These are phyloP conservation scores for Neobulgaria alba DNA, from an alignment of 2,329 filamentous ascomycete genomes.

Conservation along the genomic window DNA sequence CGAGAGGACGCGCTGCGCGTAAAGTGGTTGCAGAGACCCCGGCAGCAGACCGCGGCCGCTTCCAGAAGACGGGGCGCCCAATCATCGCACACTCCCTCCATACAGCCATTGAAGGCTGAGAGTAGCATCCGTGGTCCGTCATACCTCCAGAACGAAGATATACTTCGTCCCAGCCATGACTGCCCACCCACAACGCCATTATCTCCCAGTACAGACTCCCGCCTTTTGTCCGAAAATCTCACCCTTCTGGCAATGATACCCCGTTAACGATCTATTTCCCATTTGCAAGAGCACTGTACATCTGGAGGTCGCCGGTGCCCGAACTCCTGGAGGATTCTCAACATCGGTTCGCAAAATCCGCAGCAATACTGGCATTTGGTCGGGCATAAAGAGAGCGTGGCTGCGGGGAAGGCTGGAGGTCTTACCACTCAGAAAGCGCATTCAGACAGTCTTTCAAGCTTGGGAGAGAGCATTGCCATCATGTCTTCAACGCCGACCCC, in stretches of 20 bases:
- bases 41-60: neutral
- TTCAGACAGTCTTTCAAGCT: neutral
- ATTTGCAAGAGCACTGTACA: no score
- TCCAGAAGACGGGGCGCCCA: neutral
- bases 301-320: slow-evolving; percentile 7
- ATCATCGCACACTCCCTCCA: neutral
- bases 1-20: neutral
- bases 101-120: slow-evolving; percentile 6
- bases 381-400: neutral
- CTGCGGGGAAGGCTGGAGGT: slow-evolving; percentile 20
- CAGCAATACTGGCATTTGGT: neutral
- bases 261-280: slow-evolving; percentile 23
- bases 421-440: slow-evolving; percentile 3
- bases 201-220: no score
- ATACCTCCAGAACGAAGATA: neutral
- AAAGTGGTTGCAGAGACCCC: slow-evolving; percentile 8
- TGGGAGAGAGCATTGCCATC: slow-evolving; percentile 5
- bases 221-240: no score
- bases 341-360: neutral
- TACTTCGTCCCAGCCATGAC: neutral
- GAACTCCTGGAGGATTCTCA: neutral
- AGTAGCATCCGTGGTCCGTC: slow-evolving; percentile 2
- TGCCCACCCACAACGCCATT: neutral
- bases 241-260: slow-evolving; percentile 26
- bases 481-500: slow-evolving; percentile 35